Percentiles rank a stretch among this genome's conserved stretches.
These are phyloP conservation scores for Bretschneidera sinensis DNA, from an alignment of 345 rosid genomes.

Conservation along the genomic window DNA sequence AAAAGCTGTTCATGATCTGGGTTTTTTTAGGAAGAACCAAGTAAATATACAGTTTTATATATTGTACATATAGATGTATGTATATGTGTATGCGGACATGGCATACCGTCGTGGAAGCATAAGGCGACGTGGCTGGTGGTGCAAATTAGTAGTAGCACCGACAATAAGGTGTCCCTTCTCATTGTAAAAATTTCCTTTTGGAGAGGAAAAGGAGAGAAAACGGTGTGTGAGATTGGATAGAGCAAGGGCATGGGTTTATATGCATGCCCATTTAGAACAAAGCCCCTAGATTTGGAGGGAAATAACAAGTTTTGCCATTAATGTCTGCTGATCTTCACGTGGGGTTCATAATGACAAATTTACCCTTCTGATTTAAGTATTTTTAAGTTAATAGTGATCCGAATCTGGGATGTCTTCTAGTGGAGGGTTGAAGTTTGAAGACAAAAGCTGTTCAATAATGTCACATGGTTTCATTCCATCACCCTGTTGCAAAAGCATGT, in stretches of 20 bases:
- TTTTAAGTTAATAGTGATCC: too few species aligned
- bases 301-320: slow-evolving; percentile 23
- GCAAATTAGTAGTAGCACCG: slow-evolving; percentile 40
- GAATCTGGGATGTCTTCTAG: background rate
- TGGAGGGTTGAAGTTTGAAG: too few species aligned
- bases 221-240: slow-evolving; percentile 5
- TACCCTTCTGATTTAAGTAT: background rate
- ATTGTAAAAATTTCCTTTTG: slow-evolving; percentile 8
- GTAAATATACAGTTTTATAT: too few species aligned
- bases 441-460: too few species aligned
- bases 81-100: too few species aligned
- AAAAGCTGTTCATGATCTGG: too few species aligned
- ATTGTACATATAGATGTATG: too few species aligned
- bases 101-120: slow-evolving; percentile 49
- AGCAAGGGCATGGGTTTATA: slow-evolving; percentile 26
- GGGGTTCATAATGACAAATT: background rate
- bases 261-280: slow-evolving; percentile 19
- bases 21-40: too few species aligned
- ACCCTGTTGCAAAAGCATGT: too few species aligned
- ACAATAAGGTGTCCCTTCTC: slow-evolving; percentile 23
- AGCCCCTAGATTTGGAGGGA: slow-evolving; percentile 14
- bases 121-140: slow-evolving; percentile 33
- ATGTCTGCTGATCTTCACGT: background rate
- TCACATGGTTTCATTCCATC: too few species aligned
- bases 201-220: background rate